Evolutionary conservation across 371 early-diverging fungal genomes (phyloP), one percentile per base, ranked within the genome.

Genomic region (Actinomortierella wolfii): DNA sequence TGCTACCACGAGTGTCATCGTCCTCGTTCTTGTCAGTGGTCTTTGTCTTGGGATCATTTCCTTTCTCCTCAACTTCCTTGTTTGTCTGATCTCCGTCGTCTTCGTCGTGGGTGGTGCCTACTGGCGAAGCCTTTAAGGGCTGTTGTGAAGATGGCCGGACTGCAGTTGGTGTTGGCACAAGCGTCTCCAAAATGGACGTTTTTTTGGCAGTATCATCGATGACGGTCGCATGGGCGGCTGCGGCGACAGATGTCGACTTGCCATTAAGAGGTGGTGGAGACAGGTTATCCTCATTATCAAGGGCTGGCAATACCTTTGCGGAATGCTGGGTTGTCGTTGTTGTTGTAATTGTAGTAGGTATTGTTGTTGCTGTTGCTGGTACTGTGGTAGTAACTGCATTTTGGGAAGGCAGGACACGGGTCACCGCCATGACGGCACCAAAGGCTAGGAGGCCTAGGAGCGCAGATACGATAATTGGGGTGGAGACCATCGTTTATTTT

Each of bases 41-140:
- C 39, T 51, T 34, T 14, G 51, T 7, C 18, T 51, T 50, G 18
- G 58, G 28, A 14, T 34, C 25, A 6, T 39, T 29, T 2, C 51
- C 7, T 5, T 52, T 17, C 45, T 44, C 53, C 17, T 50, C 24
- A n/a, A 52, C 3, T 15, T 60, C 61, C 21, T 54, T 23, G 18
- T 47, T 34, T 11, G 21, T 24, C n/a, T 54, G 49, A 0, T 53
- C 23, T 17, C 49, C 55, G 20, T 54, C 48, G 17, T 41, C 53
- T 29, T 43, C 24, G 26, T 15, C 2, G 44, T 44, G 20, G 15
- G 44, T n/a, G 20, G 44, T 15, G 6, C 20, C n/a, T n/a, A n/a
- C n/a, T n/a, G n/a, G n/a, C n/a, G n/a, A n/a, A n/a, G n/a, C n/a
- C n/a, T n/a, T n/a, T n/a, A n/a, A n/a, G n/a, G n/a, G n/a, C n/a